Percentiles rank a stretch among this genome's conserved stretches.
These are phyloP conservation scores for Fusarium armeniacum DNA, from an alignment of 2,329 filamentous ascomycete genomes.

Conservation along the genomic window DNA sequence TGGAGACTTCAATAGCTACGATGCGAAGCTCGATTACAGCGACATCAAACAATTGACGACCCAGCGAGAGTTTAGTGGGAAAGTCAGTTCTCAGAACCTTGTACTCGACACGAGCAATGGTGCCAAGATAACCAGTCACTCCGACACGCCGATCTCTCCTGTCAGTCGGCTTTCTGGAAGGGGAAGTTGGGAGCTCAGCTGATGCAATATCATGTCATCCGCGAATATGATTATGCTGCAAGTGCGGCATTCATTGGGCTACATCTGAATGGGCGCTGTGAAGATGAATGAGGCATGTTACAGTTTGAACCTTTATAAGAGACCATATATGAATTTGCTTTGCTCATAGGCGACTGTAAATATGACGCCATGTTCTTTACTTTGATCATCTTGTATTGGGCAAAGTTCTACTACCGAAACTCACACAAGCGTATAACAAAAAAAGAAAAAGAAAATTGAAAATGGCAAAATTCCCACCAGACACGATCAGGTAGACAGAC, in stretches of 20 bases:
- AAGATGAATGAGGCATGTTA: background rate
- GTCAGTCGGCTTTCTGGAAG: conserved; percentile 1
- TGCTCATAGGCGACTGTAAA: background rate
- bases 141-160: background rate
- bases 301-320: no score
- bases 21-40: background rate
- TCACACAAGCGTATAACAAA: background rate
- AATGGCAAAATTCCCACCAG: background rate
- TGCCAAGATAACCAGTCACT: background rate
- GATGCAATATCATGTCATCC: background rate
- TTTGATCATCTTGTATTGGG: background rate
- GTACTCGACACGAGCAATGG: background rate
- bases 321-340: background rate
- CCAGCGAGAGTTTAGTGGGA: conserved; percentile 1
- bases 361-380: background rate
- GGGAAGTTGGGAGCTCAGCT: conserved; percentile 3
- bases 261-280: background rate
- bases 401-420: background rate
- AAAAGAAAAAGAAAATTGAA: background rate
- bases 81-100: background rate
- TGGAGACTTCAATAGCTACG: conserved; percentile 2
- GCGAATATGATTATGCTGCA: background rate
- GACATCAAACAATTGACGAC: conserved; percentile 4
- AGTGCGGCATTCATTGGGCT: no score
- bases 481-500: fast-evolving